Conservation (phyloP, 257 asterid genomes). For the Petunia axillaris region DNA sequence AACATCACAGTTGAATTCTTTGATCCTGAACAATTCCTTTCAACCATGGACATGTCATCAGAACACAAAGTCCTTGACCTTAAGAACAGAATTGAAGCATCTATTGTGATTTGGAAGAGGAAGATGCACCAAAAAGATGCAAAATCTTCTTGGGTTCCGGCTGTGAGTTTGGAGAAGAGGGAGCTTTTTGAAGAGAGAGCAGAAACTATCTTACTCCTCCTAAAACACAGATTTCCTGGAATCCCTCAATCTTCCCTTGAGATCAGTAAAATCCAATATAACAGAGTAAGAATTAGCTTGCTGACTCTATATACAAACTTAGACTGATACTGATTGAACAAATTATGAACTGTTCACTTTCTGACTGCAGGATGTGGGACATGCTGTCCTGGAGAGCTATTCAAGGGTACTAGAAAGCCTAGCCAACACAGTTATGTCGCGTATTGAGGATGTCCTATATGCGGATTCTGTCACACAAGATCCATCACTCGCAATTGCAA, state of each 20-base stretch:
- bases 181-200: constrained; percentile 90
- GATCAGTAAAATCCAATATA: constrained; percentile 81
- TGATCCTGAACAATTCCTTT: constrained; percentile 71
- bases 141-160: constrained; percentile 71
- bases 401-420: constrained; percentile 82
- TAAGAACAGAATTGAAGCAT: constrained; percentile 87
- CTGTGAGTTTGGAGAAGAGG: constrained; percentile 78
- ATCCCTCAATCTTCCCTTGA: constrained; percentile 89
- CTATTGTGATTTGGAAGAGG: constrained; percentile 86
- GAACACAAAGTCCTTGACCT: constrained; percentile 85
- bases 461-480: constrained; percentile 64
- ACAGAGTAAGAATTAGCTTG: constrained; percentile 45
- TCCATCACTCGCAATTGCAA: constrained; percentile 51
- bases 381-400: constrained; percentile 77
- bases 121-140: constrained; percentile 70
- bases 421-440: constrained; percentile 82
- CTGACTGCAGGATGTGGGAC: constrained; percentile 64
- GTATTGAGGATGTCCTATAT: constrained; percentile 72
- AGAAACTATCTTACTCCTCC: constrained; percentile 66
- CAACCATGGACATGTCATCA: constrained; percentile 68
- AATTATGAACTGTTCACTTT: background rate
- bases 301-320: too few species aligned
- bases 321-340: background rate
- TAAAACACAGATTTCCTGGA: constrained; percentile 79
- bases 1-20: constrained; percentile 74